Base-by-base conservation (phyloP, 768 basidiomycete genomes). In the Lentinula sp. region DNA sequence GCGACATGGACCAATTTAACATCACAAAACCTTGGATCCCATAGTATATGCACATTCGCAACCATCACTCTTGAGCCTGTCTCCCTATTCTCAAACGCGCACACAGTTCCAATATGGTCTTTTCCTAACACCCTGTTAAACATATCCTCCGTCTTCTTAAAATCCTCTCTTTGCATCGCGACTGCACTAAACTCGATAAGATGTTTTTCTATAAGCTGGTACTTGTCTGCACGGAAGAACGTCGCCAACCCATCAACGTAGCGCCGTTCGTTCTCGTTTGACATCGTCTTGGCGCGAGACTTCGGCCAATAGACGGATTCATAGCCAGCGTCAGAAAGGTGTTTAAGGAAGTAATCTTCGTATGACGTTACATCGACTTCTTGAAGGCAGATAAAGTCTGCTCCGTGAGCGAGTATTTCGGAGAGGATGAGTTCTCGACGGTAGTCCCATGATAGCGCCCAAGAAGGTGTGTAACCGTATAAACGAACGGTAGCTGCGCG, bases 111-210 rank as follows among this genome's bases (percentile, higher is more conserved):
- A 64, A 98, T 91, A 69, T 98, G 86, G 73, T 98, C 96, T 71
- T 93, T 92, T 63, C 90, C 89, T 66, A 98, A 83, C 59, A 98
- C 94, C 35, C 97, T 93, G 70, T 98, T 98, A 83, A 98, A 98
- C 95, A 98, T 95, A 77, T 98, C 96, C 69, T 98, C 95, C 16
- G 94, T 96, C 76, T 95, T 94, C 80, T 94, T 93, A 77, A 95
- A 93, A 71, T 95, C 94, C 54, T 88, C 85, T 31, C 94, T 86
- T 67, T 93, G 91, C 84, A 98, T 89, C 18, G 95, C 96, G 64
- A 95, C 82, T 39, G 90, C 83, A 70, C 88, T 91, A 77, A 95
- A 99, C 72, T 98, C 97, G 69, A 98, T 82, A 43, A 95, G 84
- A 57, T 95, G 89, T 66, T 91, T 91, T 77, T 98, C 95, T 45